Conservation (phyloP, 495 filamentous ascomycete species). For the Xylaria curta region DNA sequence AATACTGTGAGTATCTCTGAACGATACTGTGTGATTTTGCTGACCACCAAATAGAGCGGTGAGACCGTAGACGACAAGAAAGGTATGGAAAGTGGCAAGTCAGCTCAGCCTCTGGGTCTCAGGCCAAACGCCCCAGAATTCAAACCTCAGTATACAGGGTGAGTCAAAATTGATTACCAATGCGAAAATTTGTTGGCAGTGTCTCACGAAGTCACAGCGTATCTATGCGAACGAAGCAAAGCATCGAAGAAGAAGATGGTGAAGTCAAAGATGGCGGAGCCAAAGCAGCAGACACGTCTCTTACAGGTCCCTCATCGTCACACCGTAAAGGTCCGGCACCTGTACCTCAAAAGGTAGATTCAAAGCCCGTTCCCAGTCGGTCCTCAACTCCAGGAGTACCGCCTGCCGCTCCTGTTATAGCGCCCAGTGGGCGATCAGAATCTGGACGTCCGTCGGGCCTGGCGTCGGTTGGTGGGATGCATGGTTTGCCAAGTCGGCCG, state of each 20-base stretch:
- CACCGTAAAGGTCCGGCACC: slow-evolving; percentile 27
- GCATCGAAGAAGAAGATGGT: slow-evolving; percentile 75
- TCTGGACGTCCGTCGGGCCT: slow-evolving; percentile 45
- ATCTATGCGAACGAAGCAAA: slow-evolving; percentile 42
- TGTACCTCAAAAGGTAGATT: slow-evolving; percentile 31
- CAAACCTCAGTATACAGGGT: slow-evolving; percentile 44
- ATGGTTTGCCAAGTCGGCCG: slow-evolving; percentile 53
- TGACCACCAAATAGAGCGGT: slow-evolving; percentile 44
- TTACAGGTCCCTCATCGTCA: slow-evolving; percentile 22
- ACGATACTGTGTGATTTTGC: slow-evolving; percentile 27
- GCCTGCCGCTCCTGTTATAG: slow-evolving; percentile 26
- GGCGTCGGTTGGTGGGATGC: slow-evolving; percentile 45
- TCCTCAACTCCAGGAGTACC: slow-evolving; percentile 38
- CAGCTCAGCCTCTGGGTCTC: slow-evolving; percentile 38
- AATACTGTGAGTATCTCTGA: slow-evolving; percentile 53
- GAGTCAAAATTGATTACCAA: slow-evolving; percentile 22
- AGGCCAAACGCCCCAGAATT: slow-evolving; percentile 55
- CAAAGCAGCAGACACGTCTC: slow-evolving; percentile 28
- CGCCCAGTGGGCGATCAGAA: slow-evolving; percentile 36
- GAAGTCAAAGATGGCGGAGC: slow-evolving; percentile 72
- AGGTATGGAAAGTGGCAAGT: slow-evolving; percentile 31
- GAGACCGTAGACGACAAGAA: slow-evolving; percentile 47
- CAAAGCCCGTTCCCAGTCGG: slow-evolving; percentile 32
- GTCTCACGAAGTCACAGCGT: slow-evolving; percentile 42
- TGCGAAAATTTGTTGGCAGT: background rate